Evolutionary conservation across 331 rosid species (phyloP).

Genomic region (Quercus phellos): DNA sequence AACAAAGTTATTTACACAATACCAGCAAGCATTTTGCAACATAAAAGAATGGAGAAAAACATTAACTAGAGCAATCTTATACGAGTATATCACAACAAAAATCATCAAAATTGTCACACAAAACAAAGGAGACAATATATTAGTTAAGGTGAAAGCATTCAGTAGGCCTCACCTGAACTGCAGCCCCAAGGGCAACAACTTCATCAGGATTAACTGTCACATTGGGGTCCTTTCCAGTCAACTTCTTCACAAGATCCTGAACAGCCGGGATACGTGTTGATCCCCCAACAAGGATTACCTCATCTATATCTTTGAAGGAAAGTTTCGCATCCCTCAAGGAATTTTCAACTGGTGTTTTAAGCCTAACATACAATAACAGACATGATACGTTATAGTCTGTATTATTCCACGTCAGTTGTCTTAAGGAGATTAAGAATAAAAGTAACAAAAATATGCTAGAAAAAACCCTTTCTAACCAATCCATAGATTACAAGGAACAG

Average conservation of each 20-base stretch:
- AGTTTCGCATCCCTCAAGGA: conserved; percentile 57
- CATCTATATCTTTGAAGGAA: conserved; percentile 44
- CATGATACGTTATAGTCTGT: no score
- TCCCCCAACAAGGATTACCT: conserved; percentile 63
- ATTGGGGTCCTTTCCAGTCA: conserved; percentile 60
- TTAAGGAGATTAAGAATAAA: no score
- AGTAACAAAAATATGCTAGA: no score
- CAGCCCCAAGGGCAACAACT: conserved; percentile 68
- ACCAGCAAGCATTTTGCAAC: no score
- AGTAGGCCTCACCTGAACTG: conserved; percentile 45
- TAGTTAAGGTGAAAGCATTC: neutral
- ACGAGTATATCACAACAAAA: no score
- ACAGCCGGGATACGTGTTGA: conserved; percentile 64
- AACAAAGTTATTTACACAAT: no score
- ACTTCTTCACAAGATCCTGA: conserved; percentile 55
- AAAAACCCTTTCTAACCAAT: no score
- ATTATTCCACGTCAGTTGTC: no score
- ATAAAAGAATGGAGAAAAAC: no score
- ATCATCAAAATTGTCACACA: no score
- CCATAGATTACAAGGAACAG: no score
- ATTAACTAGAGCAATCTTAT: no score
- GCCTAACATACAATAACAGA: conserved; percentile 25
- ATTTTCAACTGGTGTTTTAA: conserved; percentile 45
- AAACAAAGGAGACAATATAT: neutral
- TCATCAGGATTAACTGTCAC: conserved; percentile 66